A percentile compares a stretch with the other conserved stretches of the same genome.
These are phyloP conservation scores for Leccinellum albellum DNA, from an alignment of 768 basidiomycete species.

Conservation along the genomic window DNA sequence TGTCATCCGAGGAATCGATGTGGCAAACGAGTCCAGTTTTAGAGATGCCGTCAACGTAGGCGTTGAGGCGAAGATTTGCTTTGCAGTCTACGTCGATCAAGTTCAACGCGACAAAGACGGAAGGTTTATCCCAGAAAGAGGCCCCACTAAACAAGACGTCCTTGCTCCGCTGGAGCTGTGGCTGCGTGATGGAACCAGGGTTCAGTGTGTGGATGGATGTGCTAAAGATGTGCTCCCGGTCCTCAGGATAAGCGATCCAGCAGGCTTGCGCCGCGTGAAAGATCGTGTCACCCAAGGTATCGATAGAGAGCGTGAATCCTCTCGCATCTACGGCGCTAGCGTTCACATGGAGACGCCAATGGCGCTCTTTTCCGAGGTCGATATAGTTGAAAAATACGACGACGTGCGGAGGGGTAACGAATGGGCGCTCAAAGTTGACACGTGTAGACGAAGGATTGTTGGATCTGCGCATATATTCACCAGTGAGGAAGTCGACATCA, in stretches of 20 bases:
- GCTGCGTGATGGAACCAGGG: not conserved
- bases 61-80: slow-evolving; percentile 7
- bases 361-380: slow-evolving; percentile 3
- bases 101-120: slow-evolving; percentile 20
- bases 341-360: slow-evolving; percentile 7
- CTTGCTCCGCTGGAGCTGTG: slow-evolving; percentile 4
- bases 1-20: slow-evolving; percentile 12
- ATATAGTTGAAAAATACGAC: slow-evolving; percentile 13
- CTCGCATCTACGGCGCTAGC: slow-evolving; percentile 8
- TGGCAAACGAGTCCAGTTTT: slow-evolving; percentile 1
- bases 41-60: slow-evolving; percentile 11
- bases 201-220: slow-evolving; percentile 11
- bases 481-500: slow-evolving; percentile 15
- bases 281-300: slow-evolving; percentile 8
- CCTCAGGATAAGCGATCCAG: slow-evolving; percentile 22
- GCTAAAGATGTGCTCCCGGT: slow-evolving; percentile 17
- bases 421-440: slow-evolving; percentile 10
- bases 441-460: not conserved
- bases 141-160: slow-evolving; percentile 1
- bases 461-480: slow-evolving; percentile 1
- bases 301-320: slow-evolving; percentile 16
- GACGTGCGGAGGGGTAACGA: slow-evolving; percentile 15
- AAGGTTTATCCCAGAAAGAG: slow-evolving; percentile 12
- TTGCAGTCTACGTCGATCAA: slow-evolving; percentile 7
- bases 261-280: slow-evolving; percentile 1